Evolutionary conservation across 2,329 filamentous ascomycete species (phyloP).

Genomic region (Fusarium odoratissimum): DNA sequence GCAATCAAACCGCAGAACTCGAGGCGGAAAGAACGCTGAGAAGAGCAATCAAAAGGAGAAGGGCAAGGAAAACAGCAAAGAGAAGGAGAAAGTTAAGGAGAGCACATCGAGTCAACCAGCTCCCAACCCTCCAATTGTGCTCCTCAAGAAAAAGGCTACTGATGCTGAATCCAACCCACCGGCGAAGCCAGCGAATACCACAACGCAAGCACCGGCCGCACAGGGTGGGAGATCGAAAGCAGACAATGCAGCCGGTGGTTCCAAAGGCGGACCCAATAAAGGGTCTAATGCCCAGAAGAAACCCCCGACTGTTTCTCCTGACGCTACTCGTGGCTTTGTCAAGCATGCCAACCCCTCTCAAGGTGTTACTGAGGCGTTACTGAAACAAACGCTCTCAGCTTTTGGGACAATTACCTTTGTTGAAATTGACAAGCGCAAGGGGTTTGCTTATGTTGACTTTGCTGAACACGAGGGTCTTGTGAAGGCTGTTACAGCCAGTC

Average conservation of each 20-base stretch:
- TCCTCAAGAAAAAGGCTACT: slow-evolving; percentile 54
- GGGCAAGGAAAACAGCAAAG: slow-evolving; percentile 48
- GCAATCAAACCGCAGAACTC: slow-evolving; percentile 45
- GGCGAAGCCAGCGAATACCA: slow-evolving; percentile 43
- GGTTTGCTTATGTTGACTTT: slow-evolving; percentile 94
- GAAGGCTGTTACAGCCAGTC: slow-evolving; percentile 85
- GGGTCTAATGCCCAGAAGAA: slow-evolving; percentile 50
- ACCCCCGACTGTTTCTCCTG: slow-evolving; percentile 46
- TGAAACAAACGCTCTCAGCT: slow-evolving; percentile 77
- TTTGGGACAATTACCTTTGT: slow-evolving; percentile 83
- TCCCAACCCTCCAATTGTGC: slow-evolving; percentile 52
- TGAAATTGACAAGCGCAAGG: slow-evolving; percentile 94
- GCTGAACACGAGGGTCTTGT: slow-evolving; percentile 76
- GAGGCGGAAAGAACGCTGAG: slow-evolving; percentile 54
- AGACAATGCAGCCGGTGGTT: slow-evolving; percentile 28
- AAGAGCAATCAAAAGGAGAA: slow-evolving; percentile 56
- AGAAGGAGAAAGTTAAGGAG: slow-evolving; percentile 43
- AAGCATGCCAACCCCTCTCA: slow-evolving; percentile 91
- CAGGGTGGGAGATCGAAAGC: slow-evolving; percentile 46
- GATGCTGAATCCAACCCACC: slow-evolving; percentile 43
- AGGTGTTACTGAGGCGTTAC: slow-evolving; percentile 84
- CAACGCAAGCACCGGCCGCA: slow-evolving; percentile 42
- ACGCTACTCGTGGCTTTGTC: slow-evolving; percentile 76
- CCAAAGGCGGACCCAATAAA: slow-evolving; percentile 43
- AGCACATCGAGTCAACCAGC: slow-evolving; percentile 30